A percentile compares a stretch with the other conserved stretches of the same genome.
Conservation (phyloP, 176 grass and related monocot species). For the maize (Zea mays) region DNA sequence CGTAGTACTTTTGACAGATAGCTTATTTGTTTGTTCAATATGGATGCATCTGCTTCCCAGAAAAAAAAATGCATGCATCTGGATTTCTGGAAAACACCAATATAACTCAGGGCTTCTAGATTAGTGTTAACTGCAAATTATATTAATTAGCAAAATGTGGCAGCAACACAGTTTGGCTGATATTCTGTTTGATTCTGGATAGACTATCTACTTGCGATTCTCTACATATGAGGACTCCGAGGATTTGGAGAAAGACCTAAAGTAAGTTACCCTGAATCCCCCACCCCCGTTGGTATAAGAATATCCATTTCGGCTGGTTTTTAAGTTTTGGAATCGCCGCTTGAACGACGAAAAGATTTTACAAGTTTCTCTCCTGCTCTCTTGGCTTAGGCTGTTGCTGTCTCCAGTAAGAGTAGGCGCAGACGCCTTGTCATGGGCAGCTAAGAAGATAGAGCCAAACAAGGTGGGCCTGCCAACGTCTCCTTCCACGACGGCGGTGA, state of each 20-base stretch:
- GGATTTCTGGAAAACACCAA: neutral
- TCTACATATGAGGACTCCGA: conserved; percentile 62
- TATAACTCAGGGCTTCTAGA: neutral
- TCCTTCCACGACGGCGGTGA: conserved; percentile 85
- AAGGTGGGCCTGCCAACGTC: conserved; percentile 79
- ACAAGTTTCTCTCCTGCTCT: neutral
- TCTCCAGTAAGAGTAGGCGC: conserved; percentile 62
- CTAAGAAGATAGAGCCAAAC: conserved; percentile 74
- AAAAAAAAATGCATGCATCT: neutral
- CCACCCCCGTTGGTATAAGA: neutral
- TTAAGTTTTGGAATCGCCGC: neutral
- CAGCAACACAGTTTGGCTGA: conserved; percentile 5
- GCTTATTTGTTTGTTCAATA: neutral
- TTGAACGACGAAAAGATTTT: neutral
- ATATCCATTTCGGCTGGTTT: neutral
- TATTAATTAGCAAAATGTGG: neutral
- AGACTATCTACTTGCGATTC: conserved; percentile 69
- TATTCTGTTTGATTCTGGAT: conserved; percentile 29
- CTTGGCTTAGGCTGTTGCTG: conserved; percentile 56
- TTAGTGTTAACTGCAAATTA: neutral
- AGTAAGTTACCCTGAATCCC: conserved; percentile 45
- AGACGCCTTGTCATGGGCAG: conserved; percentile 61
- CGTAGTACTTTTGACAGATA: neutral
- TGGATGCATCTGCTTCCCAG: neutral
- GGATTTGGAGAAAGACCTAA: conserved; percentile 72